phyloP scores from a whole-genome alignment of 768 basidiomycete genomes.

The Lanmaoa rubissima region DNA sequence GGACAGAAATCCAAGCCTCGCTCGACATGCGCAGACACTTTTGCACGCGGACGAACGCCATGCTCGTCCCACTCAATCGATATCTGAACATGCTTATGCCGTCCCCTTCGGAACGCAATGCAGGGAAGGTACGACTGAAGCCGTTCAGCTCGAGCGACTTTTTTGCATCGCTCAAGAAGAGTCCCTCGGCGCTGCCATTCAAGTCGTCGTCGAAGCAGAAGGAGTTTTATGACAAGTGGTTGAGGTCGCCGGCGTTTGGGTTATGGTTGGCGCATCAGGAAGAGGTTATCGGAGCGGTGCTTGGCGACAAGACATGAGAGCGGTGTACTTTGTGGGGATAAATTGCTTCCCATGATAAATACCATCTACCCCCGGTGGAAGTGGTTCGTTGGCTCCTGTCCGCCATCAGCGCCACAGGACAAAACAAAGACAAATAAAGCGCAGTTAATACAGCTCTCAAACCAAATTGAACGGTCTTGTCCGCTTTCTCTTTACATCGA shows the following conservation, averaged over 20 bases:
- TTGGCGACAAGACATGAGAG: slow-evolving; percentile 31
- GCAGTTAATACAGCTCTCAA: slow-evolving; percentile 15
- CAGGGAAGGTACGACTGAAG: slow-evolving; percentile 45
- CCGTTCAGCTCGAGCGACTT: slow-evolving; percentile 71
- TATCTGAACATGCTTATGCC: slow-evolving; percentile 90
- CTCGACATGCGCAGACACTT: slow-evolving; percentile 78
- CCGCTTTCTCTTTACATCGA: slow-evolving; percentile 13
- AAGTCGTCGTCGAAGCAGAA: slow-evolving; percentile 59
- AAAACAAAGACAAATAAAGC: slow-evolving; percentile 28
- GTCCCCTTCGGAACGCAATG: slow-evolving; percentile 47
- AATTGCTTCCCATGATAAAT: neutral
- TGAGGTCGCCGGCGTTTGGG: slow-evolving; percentile 75
- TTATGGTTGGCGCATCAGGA: slow-evolving; percentile 79
- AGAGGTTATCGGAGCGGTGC: slow-evolving; percentile 58
- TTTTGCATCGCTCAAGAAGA: slow-evolving; percentile 65
- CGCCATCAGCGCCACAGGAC: slow-evolving; percentile 21
- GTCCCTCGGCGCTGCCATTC: slow-evolving; percentile 75
- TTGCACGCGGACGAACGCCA: slow-evolving; percentile 76
- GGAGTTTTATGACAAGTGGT: slow-evolving; percentile 77
- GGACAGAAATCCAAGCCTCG: slow-evolving; percentile 58
- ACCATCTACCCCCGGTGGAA: neutral
- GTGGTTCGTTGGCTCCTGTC: too few relatives aligned
- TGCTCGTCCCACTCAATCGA: slow-evolving; percentile 86
- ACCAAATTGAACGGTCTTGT: slow-evolving; percentile 6
- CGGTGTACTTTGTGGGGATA: neutral